Base-by-base conservation (phyloP, 2,329 filamentous ascomycete genomes). In the Penicillium sp. region DNA sequence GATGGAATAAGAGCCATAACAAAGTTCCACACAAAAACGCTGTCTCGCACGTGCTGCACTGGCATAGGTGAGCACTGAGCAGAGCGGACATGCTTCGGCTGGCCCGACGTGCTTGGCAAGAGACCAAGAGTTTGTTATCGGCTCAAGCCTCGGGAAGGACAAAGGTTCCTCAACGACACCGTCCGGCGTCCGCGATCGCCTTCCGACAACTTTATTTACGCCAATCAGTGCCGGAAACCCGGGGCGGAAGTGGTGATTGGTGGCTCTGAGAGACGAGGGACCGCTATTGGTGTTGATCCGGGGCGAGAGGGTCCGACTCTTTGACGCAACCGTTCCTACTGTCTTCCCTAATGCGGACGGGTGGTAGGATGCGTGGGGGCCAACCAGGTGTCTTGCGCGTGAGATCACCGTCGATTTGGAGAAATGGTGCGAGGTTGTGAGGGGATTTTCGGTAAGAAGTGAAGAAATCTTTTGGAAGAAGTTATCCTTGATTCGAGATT, bases 301-400 rank as follows among this genome's bases (percentile, higher is more conserved):
- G 24, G 24, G 24, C 5, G 24, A 27, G 24, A 27, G 35, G 24
- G 2, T n/a, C 36, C 50, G 50, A 52, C 59, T 65, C 63, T 49
- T 64, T 65, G 63, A 65, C 63, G 63, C 61, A 58, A 60, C 52
- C 56, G 59, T 37, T 24, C n/a, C 7, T 36, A 14, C 3, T 7
- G 1, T n/a, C 2, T 27, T 59, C 36, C 54, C 59, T 37, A 40
- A 60, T 64, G 31, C 61, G 53, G 63, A 24, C 27, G 14, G 33
- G 24, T 11, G 3, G 2, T 2, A 2, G n/a, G 24, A 18, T 11
- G 33, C 39, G 56, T 59, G 16, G 57, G n/a, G n/a, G 39, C 53
- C 43, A 57, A 54, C 27, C n/a, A 53, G n/a, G 27, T 2, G 2
- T 4, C 19, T 22, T 13, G 31, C 6, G 2, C 13, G 47, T 36